Evolutionary conservation across 768 basidiomycete species (phyloP).

Genomic region (Mycena venus): DNA sequence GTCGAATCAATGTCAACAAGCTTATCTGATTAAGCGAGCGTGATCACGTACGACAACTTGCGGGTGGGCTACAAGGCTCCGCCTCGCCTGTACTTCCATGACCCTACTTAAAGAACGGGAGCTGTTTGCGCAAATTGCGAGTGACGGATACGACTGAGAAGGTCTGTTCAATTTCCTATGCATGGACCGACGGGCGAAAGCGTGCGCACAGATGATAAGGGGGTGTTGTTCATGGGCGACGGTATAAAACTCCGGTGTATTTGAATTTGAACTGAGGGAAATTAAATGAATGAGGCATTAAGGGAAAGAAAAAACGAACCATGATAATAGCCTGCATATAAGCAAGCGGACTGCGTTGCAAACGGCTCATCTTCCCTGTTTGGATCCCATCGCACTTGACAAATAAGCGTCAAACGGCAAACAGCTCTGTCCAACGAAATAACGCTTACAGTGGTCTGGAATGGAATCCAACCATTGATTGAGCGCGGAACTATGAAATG

Average conservation of each 20-base stretch:
- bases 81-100: conserved; percentile 57
- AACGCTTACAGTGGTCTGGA: conserved; percentile 55
- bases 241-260: conserved; percentile 77
- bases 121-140: conserved; percentile 80
- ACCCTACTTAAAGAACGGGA: conserved; percentile 70
- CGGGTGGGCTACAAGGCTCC: conserved; percentile 10
- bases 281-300: background rate
- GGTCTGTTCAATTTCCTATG: background rate
- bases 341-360: conserved; percentile 63
- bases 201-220: conserved; percentile 39
- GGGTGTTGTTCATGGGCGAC: conserved; percentile 56
- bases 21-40: background rate
- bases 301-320: background rate
- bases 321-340: conserved; percentile 65
- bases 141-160: conserved; percentile 63
- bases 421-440: background rate
- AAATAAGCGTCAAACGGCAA: background rate
- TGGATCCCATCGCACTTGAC: conserved; percentile 64
- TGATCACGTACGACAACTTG: conserved; percentile 9
- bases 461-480: conserved; percentile 66
- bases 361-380: conserved; percentile 52
- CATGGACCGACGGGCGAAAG: too few species aligned
- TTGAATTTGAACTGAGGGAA: conserved; percentile 55
- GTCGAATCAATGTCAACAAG: background rate
- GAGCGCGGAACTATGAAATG: conserved; percentile 54